Evolutionary conservation across 371 early-diverging fungal species (phyloP).

Genomic region (Catenaria anguillulae): DNA sequence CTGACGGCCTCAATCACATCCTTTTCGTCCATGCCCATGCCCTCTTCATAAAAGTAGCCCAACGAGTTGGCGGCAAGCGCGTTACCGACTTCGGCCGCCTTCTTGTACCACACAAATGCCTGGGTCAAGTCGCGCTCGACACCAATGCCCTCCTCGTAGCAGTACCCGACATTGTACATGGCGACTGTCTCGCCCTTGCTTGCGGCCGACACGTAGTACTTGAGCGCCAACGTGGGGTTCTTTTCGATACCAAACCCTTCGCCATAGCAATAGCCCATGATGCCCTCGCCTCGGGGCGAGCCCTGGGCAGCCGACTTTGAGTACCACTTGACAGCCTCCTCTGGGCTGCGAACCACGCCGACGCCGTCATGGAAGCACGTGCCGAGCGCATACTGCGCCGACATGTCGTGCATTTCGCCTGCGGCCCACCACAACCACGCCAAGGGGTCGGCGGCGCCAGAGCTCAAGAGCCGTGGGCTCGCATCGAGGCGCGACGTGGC

Average conservation of each 20-base stretch:
- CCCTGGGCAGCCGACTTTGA: constrained; percentile 55
- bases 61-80: constrained; percentile 75
- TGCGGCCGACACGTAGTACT: constrained; percentile 50
- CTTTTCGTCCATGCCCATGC: constrained; percentile 42
- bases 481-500: background rate
- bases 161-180: constrained; percentile 75
- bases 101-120: constrained; percentile 51
- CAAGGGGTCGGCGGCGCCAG: constrained; percentile 13
- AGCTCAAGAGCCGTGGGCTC: background rate
- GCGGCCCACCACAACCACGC: constrained; percentile 44
- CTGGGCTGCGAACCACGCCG: constrained; percentile 45
- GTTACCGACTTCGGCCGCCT: constrained; percentile 51
- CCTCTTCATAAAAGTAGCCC: constrained; percentile 72
- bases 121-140: constrained; percentile 44
- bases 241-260: constrained; percentile 64
- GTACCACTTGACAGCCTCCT: constrained; percentile 54
- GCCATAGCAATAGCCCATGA: constrained; percentile 77
- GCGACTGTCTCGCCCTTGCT: constrained; percentile 44
- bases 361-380: constrained; percentile 59
- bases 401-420: constrained; percentile 33
- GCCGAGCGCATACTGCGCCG: constrained; percentile 57
- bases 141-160: constrained; percentile 56
- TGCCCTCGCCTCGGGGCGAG: constrained; percentile 63
- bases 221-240: constrained; percentile 47
- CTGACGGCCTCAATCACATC: constrained; percentile 53